Conservation (phyloP, 345 rosid species). For the Tarenaya hassleriana region DNA sequence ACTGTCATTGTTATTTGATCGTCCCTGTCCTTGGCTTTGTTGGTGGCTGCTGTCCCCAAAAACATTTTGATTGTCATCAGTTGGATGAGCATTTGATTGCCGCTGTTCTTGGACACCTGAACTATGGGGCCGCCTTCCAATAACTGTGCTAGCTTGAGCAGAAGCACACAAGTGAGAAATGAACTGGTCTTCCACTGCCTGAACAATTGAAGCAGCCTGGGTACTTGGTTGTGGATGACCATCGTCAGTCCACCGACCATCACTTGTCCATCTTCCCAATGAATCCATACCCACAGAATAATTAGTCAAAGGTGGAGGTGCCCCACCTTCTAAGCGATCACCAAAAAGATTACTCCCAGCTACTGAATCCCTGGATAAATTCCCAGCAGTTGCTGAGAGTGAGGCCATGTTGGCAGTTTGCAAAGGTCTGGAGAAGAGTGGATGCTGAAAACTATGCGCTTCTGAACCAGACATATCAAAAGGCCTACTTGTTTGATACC, state of each 20-base stretch:
- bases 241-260: conserved; percentile 92
- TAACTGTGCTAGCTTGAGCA: conserved; percentile 37
- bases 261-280: conserved; percentile 72
- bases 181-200: conserved; percentile 83
- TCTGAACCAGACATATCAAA: conserved; percentile 66
- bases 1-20: conserved; percentile 39
- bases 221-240: conserved; percentile 89
- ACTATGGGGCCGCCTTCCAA: conserved; percentile 57
- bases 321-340: conserved; percentile 59
- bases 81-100: conserved; percentile 35
- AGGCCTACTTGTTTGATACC: conserved; percentile 66
- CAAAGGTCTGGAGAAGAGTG: conserved; percentile 75
- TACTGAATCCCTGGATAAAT: conserved; percentile 69
- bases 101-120: conserved; percentile 57
- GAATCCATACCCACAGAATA: conserved; percentile 76
- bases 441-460: conserved; percentile 86
- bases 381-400: conserved; percentile 60
- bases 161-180: conserved; percentile 51
- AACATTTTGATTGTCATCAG: conserved; percentile 39
- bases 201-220: conserved; percentile 78
- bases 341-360: conserved; percentile 65
- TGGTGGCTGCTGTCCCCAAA: conserved; percentile 38
- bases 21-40: conserved; percentile 47
- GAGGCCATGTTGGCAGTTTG: conserved; percentile 62
- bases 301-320: conserved; percentile 78